phyloP scores from a whole-genome alignment of 2,329 filamentous ascomycete genomes.

The Cadophora malorum region DNA sequence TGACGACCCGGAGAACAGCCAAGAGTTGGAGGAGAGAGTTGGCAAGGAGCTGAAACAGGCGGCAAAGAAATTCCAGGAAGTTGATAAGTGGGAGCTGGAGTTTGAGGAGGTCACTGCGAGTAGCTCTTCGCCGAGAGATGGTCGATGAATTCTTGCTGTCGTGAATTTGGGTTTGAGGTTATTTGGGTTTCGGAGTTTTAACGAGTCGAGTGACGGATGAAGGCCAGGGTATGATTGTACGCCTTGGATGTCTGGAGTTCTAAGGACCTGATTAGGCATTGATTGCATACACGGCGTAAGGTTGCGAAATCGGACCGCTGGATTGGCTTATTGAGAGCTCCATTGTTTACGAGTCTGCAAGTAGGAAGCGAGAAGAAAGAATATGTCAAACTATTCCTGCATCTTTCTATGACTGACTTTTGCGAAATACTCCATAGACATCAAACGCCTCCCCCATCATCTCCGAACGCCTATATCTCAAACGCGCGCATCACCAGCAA shows the following conservation, averaged over 20 bases:
- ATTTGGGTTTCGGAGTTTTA: neutral
- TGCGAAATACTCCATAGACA: neutral
- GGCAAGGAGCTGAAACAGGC: conserved; percentile 60
- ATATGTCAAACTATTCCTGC: conserved; percentile 2
- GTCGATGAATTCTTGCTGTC: conserved; percentile 48
- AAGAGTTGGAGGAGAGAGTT: conserved; percentile 49
- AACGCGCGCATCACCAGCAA: neutral
- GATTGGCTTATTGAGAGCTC: neutral
- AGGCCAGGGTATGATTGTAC: conserved; percentile 2
- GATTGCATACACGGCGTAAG: conserved; percentile 2
- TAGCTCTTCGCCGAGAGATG: conserved; percentile 57
- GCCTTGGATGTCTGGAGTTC: conserved; percentile 17
- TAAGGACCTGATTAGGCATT: neutral
- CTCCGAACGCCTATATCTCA: conserved; percentile 1
- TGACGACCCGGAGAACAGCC: conserved; percentile 46
- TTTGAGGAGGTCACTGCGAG: conserved; percentile 68
- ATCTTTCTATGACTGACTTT: neutral
- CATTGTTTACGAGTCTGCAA: conserved; percentile 2
- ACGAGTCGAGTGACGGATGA: neutral
- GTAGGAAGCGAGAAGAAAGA: neutral
- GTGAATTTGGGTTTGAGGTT: neutral
- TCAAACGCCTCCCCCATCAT: neutral
- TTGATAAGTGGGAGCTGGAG: conserved; percentile 71
- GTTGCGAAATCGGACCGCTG: neutral
- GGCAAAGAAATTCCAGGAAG: conserved; percentile 69